phyloP scores from a whole-genome alignment of 805 yeast genomes.

The Saccharomycopsis capsularis region DNA sequence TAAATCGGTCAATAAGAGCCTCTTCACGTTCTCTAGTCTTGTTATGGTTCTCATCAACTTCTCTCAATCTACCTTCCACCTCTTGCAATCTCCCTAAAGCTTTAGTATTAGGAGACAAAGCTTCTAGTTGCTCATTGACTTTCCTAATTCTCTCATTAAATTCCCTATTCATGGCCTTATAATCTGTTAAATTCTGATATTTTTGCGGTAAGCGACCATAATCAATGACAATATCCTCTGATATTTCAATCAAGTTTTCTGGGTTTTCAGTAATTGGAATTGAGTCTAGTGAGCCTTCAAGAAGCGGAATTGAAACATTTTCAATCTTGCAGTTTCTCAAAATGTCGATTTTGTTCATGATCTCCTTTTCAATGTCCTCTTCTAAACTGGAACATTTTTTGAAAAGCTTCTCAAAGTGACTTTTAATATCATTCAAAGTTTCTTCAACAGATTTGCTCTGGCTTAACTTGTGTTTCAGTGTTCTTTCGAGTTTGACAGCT shows the following conservation, averaged over 20 bases:
- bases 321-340: slow-evolving; percentile 72
- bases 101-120: slow-evolving; percentile 70
- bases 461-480: slow-evolving; percentile 28
- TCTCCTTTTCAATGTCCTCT: slow-evolving; percentile 47
- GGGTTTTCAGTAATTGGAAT: slow-evolving; percentile 53
- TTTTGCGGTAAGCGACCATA: slow-evolving; percentile 40
- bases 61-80: slow-evolving; percentile 52
- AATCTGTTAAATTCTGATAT: slow-evolving; percentile 32
- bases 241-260: slow-evolving; percentile 32
- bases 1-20: slow-evolving; percentile 47
- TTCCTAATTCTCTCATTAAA: slow-evolving; percentile 35
- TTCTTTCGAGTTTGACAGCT: slow-evolving; percentile 29
- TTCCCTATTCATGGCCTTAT: slow-evolving; percentile 27
- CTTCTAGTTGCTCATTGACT: slow-evolving; percentile 29
- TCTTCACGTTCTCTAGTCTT: slow-evolving; percentile 55
- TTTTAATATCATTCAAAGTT: slow-evolving; percentile 32
- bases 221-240: slow-evolving; percentile 48
- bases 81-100: slow-evolving; percentile 72
- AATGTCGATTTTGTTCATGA: slow-evolving; percentile 49
- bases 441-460: slow-evolving; percentile 43
- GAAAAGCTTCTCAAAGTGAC: slow-evolving; percentile 27
- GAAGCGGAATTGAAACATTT: slow-evolving; percentile 55
- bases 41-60: slow-evolving; percentile 58
- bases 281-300: slow-evolving; percentile 51
- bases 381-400: slow-evolving; percentile 36